A percentile compares a stretch with the other conserved stretches of the same genome.
Conservation (phyloP, 208 protist species). For the Vickermania ingenoplastis region DNA sequence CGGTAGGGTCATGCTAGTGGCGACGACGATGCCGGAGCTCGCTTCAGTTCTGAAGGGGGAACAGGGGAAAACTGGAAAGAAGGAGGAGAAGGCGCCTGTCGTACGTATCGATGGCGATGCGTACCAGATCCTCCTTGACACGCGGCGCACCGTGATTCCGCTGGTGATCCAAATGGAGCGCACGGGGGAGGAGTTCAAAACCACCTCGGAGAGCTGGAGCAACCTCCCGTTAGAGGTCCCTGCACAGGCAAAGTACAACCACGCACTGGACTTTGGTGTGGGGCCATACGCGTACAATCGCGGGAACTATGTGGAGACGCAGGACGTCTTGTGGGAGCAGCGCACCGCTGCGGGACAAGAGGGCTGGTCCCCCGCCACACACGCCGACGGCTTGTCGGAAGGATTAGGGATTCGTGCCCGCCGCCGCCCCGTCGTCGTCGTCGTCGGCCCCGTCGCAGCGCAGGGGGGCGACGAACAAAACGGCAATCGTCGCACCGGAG, state of each 20-base stretch:
- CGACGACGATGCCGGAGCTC: neutral
- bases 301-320: conserved; percentile 85
- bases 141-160: conserved; percentile 35
- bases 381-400: conserved; percentile 63
- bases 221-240: conserved; percentile 49
- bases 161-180: conserved; percentile 57
- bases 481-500: too few species aligned
- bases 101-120: conserved; percentile 38
- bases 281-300: conserved; percentile 77
- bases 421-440: conserved; percentile 18
- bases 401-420: conserved; percentile 65
- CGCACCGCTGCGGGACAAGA: conserved; percentile 53
- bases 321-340: conserved; percentile 79
- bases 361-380: conserved; percentile 82
- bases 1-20: conserved; percentile 10
- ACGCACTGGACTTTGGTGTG: conserved; percentile 77
- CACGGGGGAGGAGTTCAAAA: conserved; percentile 51
- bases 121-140: conserved; percentile 28
- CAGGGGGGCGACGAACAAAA: neutral
- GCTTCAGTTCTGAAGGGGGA: neutral
- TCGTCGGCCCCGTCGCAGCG: neutral
- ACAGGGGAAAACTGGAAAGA: neutral
- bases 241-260: conserved; percentile 40
- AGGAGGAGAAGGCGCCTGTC: neutral
- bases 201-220: conserved; percentile 57